phyloP scores from a whole-genome alignment of 257 asterid genomes.

The Przewalskia tangutica region DNA sequence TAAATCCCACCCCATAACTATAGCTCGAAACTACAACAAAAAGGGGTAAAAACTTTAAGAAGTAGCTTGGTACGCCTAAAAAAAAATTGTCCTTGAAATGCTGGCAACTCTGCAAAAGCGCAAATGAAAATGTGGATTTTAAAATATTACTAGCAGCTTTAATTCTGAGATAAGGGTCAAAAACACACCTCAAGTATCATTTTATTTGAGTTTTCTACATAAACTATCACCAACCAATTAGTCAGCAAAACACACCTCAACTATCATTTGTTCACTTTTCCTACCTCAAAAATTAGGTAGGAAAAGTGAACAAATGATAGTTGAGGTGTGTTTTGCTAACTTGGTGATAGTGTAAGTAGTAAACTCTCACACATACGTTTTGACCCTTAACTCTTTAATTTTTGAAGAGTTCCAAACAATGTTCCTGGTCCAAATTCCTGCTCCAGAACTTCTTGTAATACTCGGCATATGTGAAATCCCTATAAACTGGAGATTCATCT shows the following conservation, averaged over 20 bases:
- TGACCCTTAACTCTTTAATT: conserved; percentile 14
- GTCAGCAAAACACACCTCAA: too few species aligned
- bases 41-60: background rate
- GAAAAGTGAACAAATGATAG: too few species aligned
- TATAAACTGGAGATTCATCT: conserved; percentile 31
- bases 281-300: too few species aligned
- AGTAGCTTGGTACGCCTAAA: too few species aligned
- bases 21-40: background rate
- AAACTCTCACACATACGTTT: too few species aligned
- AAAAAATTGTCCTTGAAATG: background rate
- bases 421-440: conserved; percentile 67
- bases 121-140: background rate
- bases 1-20: background rate
- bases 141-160: background rate
- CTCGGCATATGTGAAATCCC: conserved; percentile 64
- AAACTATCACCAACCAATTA: too few species aligned
- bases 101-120: background rate
- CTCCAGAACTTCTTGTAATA: conserved; percentile 89
- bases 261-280: too few species aligned
- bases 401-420: conserved; percentile 71
- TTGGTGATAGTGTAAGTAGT: too few species aligned
- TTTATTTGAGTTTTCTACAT: too few species aligned
- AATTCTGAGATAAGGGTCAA: too few species aligned
- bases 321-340: too few species aligned
- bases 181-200: too few species aligned